Conservation (phyloP, 768 basidiomycete genomes). For the Pleurotus citrinopileatus region DNA sequence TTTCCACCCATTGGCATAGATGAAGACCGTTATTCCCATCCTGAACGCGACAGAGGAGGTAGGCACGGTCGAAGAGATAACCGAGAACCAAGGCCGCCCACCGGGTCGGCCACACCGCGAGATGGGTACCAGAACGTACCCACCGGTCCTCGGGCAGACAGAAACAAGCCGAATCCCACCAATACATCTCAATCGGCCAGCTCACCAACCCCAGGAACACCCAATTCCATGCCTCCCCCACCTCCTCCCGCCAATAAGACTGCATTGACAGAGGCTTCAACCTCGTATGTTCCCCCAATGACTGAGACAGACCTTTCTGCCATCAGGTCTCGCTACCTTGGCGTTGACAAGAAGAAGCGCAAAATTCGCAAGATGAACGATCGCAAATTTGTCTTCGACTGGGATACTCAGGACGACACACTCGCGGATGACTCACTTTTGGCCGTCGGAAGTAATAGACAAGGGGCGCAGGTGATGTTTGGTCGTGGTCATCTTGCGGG, state of each 20-base stretch:
- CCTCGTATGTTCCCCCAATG: conserved; percentile 60
- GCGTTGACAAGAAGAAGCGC: conserved; percentile 91
- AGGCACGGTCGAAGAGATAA: conserved; percentile 38
- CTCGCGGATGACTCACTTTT: conserved; percentile 74
- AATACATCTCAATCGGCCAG: conserved; percentile 26
- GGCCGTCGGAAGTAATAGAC: conserved; percentile 66
- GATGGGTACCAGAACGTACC: conserved; percentile 68
- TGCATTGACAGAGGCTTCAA: conserved; percentile 28
- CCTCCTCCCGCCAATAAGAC: conserved; percentile 23
- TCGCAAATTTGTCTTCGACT: conserved; percentile 98
- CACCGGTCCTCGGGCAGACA: conserved; percentile 80
- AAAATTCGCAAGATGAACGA: conserved; percentile 94
- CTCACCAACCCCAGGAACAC: conserved; percentile 14
- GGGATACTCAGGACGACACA: conserved; percentile 97
- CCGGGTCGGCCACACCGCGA: conserved; percentile 27
- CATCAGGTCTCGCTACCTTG: conserved; percentile 91
- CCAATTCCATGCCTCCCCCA: conserved; percentile 51
- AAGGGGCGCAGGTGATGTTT: conserved; percentile 87
- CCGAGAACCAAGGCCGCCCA: conserved; percentile 38
- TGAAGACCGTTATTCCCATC: conserved; percentile 51
- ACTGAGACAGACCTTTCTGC: conserved; percentile 77
- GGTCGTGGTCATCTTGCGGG: conserved; percentile 81
- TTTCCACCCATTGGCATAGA: conserved; percentile 30
- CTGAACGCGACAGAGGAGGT: conserved; percentile 45
- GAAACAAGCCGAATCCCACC: conserved; percentile 39